Evolutionary conservation across 345 rosid species (phyloP).

Genomic region (Brassica rapa): DNA sequence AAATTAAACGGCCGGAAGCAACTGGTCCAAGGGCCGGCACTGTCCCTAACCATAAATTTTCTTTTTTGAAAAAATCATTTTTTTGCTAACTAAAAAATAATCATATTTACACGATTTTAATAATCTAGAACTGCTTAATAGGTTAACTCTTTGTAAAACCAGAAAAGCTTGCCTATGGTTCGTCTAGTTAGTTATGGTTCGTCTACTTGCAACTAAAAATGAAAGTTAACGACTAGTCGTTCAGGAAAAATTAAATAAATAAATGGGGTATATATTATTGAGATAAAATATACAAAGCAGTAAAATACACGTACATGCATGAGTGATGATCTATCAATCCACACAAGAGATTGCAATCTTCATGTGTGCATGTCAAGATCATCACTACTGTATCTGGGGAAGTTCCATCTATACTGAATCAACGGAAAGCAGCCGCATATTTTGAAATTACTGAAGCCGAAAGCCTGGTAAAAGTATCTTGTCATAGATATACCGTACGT

Average conservation of each 20-base stretch:
- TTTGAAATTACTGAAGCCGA: conserved; percentile 37
- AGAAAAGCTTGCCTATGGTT: too few relatives aligned
- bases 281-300: background rate
- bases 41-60: background rate
- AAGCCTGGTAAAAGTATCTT: conserved; percentile 29
- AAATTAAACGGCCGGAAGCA: too few relatives aligned
- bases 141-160: too few relatives aligned
- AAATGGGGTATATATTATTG: background rate
- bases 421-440: conserved; percentile 38
- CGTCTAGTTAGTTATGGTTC: too few relatives aligned
- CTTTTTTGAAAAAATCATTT: too few relatives aligned
- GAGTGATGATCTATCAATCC: background rate
- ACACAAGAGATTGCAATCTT: conserved; percentile 19
- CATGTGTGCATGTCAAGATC: conserved; percentile 42
- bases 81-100: too few relatives aligned
- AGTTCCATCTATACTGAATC: conserved; percentile 33
- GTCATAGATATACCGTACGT: conserved; percentile 29
- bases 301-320: conserved; percentile 28
- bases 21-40: too few relatives aligned
- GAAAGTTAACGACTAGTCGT: background rate
- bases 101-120: background rate
- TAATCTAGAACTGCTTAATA: too few relatives aligned
- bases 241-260: background rate
- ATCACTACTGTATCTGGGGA: conserved; percentile 34
- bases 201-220: background rate